Evolutionary conservation across 2,329 filamentous ascomycete species (phyloP).

Genomic region (Ophiosphaerella korrae): DNA sequence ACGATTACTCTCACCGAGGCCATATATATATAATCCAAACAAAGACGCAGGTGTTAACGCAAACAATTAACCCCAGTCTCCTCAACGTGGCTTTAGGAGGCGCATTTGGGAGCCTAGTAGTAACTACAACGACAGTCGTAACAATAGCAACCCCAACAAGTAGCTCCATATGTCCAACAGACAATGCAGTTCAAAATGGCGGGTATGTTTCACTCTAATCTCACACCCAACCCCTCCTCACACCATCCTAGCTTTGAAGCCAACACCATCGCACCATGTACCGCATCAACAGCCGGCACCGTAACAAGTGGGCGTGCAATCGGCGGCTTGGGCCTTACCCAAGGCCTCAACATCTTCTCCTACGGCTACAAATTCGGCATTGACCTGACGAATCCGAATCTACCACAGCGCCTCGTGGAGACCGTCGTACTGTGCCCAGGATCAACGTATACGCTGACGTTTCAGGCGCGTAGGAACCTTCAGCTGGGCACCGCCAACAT

Average conservation of each 20-base stretch:
- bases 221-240: not conserved
- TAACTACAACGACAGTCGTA: no score
- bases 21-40: not conserved
- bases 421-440: constrained; percentile 1
- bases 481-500: not conserved
- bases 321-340: not conserved
- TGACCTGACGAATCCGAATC: not conserved
- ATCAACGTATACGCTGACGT: not conserved
- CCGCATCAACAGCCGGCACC: not conserved
- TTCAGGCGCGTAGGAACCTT: not conserved
- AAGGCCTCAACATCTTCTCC: not conserved
- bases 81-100: not conserved
- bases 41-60: not conserved
- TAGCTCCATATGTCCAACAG: no score
- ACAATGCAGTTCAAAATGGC: no score
- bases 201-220: no score
- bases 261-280: not conserved
- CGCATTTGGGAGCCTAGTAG: no score
- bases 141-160: no score
- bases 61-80: not conserved
- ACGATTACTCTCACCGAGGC: not conserved
- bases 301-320: not conserved
- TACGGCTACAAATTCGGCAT: constrained; percentile 1
- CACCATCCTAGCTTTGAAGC: constrained; percentile 1
- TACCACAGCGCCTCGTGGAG: constrained; percentile 2